phyloP scores from a whole-genome alignment of 202 grass and related monocot genomes.

The Musa balbisiana region DNA sequence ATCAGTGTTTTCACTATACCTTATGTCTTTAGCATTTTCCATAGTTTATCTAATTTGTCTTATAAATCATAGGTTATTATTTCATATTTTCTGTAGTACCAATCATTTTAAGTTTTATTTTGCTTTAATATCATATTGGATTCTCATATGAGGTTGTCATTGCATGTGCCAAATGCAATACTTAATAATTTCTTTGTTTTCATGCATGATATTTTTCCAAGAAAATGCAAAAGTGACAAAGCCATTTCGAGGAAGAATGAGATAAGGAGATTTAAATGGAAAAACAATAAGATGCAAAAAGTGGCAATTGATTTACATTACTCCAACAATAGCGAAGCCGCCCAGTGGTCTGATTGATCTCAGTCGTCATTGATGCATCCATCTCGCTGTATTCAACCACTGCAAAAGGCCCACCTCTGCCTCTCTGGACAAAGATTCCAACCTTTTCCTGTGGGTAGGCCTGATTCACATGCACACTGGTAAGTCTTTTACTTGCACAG shows the following conservation, averaged over 20 bases:
- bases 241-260: not conserved
- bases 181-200: too few relatives aligned
- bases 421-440: conserved; percentile 92
- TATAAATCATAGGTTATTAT: too few relatives aligned
- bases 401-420: conserved; percentile 70
- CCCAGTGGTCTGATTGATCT: conserved; percentile 94
- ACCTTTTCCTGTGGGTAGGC: conserved; percentile 85
- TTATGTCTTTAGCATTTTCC: too few relatives aligned
- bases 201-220: too few relatives aligned
- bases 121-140: too few relatives aligned
- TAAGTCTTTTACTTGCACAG: not conserved
- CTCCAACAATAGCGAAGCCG: conserved; percentile 97
- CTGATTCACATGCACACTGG: conserved; percentile 21
- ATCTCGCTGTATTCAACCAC: conserved; percentile 95
- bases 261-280: not conserved
- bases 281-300: not conserved
- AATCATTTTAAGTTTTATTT: too few relatives aligned
- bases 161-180: too few relatives aligned
- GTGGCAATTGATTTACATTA: conserved; percentile 58
- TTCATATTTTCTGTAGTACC: too few relatives aligned
- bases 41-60: too few relatives aligned
- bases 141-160: too few relatives aligned
- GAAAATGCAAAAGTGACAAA: not conserved
- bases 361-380: conserved; percentile 77
- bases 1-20: too few relatives aligned